Percentiles rank a stretch among this genome's conserved stretches.
These are phyloP conservation scores for Rhodosorus marinus DNA, from an alignment of 23 red algal species.

Conservation along the genomic window DNA sequence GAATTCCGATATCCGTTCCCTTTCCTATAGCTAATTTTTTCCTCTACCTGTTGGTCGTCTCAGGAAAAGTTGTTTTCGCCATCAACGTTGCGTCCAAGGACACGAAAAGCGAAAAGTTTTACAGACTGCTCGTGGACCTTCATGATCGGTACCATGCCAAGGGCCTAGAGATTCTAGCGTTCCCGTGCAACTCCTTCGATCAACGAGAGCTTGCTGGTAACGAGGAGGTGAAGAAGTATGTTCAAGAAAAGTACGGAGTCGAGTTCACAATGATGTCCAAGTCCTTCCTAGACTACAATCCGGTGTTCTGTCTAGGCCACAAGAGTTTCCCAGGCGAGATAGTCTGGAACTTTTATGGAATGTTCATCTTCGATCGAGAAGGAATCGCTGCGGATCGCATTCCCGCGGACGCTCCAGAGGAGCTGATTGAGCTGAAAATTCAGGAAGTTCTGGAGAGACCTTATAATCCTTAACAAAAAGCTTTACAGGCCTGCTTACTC, in stretches of 20 bases:
- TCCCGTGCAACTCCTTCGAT: conserved; percentile 46
- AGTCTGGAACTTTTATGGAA: conserved; percentile 56
- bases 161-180: conserved; percentile 34
- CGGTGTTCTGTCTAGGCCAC: conserved; percentile 24
- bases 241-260: conserved; percentile 5
- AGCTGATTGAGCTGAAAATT: too few species aligned
- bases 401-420: too few species aligned
- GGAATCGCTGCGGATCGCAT: conserved; percentile 26
- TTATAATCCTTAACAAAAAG: too few species aligned
- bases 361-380: conserved; percentile 25
- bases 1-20: too few species aligned
- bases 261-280: conserved; percentile 25
- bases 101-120: conserved; percentile 8
- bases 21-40: too few species aligned
- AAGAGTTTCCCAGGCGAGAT: conserved; percentile 34
- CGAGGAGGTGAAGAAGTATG: conserved; percentile 7
- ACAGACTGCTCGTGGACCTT: conserved; percentile 5
- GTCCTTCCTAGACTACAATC: conserved; percentile 22
- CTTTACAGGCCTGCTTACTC: too few species aligned
- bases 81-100: conserved; percentile 53
- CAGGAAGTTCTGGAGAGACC: too few species aligned
- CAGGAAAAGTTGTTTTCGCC: conserved; percentile 22
- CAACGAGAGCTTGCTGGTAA: conserved; percentile 17
- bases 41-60: conserved; percentile 11
- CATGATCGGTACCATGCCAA: conserved; percentile 8